Conservation (phyloP, 345 rosid species). For the Garcia nutans region DNA sequence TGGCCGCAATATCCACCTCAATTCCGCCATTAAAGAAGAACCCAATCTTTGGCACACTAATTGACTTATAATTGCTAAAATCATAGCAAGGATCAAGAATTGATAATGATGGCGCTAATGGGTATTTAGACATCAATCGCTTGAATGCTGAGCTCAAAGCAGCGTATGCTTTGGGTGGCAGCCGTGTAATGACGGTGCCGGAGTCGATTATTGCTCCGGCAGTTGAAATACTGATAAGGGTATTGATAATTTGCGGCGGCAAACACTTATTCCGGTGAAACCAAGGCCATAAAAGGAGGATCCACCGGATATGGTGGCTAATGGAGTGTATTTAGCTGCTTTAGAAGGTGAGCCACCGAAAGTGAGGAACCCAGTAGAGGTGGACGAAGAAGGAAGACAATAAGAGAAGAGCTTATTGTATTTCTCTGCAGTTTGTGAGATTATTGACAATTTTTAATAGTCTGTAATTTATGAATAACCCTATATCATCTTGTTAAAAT, state of each 20-base stretch:
- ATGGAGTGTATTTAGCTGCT: constrained; percentile 56
- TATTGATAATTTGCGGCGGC: constrained; percentile 46
- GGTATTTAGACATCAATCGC: constrained; percentile 55
- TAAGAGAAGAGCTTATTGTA: constrained; percentile 78
- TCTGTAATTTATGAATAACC: no score
- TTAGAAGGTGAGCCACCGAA: constrained; percentile 41
- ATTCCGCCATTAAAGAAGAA: constrained; percentile 48
- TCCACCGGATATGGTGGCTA: constrained; percentile 36
- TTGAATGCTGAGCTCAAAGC: constrained; percentile 47
- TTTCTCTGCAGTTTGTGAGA: constrained; percentile 57
- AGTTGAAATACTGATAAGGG: constrained; percentile 43
- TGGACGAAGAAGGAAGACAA: constrained; percentile 70
- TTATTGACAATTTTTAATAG: constrained; percentile 59
- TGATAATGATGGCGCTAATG: constrained; percentile 47
- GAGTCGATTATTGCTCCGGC: constrained; percentile 76
- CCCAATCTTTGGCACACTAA: constrained; percentile 48
- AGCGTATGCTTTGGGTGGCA: constrained; percentile 63
- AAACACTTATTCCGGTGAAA: constrained; percentile 56
- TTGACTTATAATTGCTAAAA: constrained; percentile 34
- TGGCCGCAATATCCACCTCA: constrained; percentile 40
- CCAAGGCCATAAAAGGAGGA: constrained; percentile 65
- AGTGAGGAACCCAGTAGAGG: constrained; percentile 68
- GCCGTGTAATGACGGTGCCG: constrained; percentile 80
- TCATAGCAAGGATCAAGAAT: constrained; percentile 86
- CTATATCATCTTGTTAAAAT: no score